Evolutionary conservation across 2,329 filamentous ascomycete genomes (phyloP).

Genomic region (Diplodia intermedia): DNA sequence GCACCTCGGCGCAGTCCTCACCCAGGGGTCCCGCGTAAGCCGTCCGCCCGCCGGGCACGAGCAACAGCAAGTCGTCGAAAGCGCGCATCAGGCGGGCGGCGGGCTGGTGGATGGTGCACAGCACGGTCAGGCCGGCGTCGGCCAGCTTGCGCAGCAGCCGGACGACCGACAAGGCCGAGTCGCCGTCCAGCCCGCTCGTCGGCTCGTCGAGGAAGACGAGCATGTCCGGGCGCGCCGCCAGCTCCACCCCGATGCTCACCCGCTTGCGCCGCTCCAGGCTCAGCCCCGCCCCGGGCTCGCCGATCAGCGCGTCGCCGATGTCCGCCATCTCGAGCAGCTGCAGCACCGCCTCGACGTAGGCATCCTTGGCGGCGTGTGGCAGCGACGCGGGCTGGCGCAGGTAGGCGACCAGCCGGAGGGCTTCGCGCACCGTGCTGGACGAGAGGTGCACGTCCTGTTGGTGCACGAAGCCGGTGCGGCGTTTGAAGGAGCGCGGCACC

Average conservation of each 20-base stretch:
- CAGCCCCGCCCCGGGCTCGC: constrained; percentile 66
- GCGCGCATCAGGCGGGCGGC: constrained; percentile 53
- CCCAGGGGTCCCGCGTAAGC: constrained; percentile 56
- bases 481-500: constrained; percentile 68
- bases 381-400: constrained; percentile 61
- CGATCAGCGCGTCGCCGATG: constrained; percentile 70
- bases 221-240: constrained; percentile 71
- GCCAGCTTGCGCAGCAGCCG: constrained; percentile 68
- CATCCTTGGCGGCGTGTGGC: constrained; percentile 64
- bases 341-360: constrained; percentile 69
- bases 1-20: constrained; percentile 49
- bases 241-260: constrained; percentile 74
- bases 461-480: constrained; percentile 74
- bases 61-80: constrained; percentile 54
- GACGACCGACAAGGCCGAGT: constrained; percentile 68
- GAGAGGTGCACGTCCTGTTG: constrained; percentile 75
- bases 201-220: constrained; percentile 68
- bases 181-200: constrained; percentile 34
- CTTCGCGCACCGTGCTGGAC: constrained; percentile 71
- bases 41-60: constrained; percentile 47
- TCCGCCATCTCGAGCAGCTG: constrained; percentile 71
- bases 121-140: constrained; percentile 53
- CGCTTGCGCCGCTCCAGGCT: constrained; percentile 74
- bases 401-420: constrained; percentile 72
- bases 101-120: constrained; percentile 58